Evolutionary conservation across 108 stramenopile genomes (phyloP).

Genomic region (Asterionellopsis glacialis): DNA sequence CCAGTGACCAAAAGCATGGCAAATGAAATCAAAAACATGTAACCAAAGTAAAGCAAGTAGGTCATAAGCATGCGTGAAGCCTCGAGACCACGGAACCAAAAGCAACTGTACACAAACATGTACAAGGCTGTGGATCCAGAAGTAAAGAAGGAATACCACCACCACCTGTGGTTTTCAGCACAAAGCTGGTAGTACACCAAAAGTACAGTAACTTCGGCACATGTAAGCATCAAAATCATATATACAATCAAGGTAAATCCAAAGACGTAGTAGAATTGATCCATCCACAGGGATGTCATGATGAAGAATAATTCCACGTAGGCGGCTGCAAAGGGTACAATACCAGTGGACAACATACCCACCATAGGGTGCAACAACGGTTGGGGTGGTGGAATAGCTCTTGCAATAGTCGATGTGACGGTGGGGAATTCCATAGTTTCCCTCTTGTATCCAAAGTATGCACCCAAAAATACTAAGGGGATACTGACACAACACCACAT

Average conservation of each 20-base stretch:
- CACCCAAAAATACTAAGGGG: constrained; percentile 97
- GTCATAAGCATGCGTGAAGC: constrained; percentile 91
- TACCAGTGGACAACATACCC: constrained; percentile 78
- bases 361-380: constrained; percentile 75
- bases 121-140: constrained; percentile 89
- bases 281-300: constrained; percentile 98
- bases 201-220: constrained; percentile 95
- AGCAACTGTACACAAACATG: constrained; percentile 87
- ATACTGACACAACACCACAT: constrained; percentile 98
- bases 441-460: constrained; percentile 98
- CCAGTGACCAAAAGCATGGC: constrained; percentile 90
- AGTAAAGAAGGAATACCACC: constrained; percentile 97
- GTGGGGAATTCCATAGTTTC: constrained; percentile 81
- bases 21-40: constrained; percentile 92
- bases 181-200: constrained; percentile 98
- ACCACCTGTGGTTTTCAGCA: constrained; percentile 98
- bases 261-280: constrained; percentile 99
- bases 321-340: constrained; percentile 96
- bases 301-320: constrained; percentile 99
- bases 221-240: constrained; percentile 91
- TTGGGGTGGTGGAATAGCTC: constrained; percentile 89
- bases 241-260: constrained; percentile 95
- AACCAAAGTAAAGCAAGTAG: constrained; percentile 97
- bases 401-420: constrained; percentile 86
- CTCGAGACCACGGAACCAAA: constrained; percentile 93